phyloP scores from a whole-genome alignment of 2,329 filamentous ascomycete genomes.

The Leptographium radiaticola region DNA sequence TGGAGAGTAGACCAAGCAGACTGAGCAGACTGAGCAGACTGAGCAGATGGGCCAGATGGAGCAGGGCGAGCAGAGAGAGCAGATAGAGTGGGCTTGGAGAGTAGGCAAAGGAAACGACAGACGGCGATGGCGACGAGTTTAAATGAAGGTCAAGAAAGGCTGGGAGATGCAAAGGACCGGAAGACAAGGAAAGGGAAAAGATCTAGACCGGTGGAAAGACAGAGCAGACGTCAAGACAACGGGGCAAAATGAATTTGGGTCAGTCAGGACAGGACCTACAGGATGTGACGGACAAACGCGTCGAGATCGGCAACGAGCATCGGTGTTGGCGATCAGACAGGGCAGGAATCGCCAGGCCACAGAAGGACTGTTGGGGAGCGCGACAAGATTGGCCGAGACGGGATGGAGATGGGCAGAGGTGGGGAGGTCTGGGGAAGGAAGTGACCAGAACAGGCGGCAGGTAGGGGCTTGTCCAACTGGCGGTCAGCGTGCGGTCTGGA shows the following conservation, averaged over 20 bases:
- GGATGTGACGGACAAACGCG: too few relatives aligned
- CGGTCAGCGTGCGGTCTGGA: background rate
- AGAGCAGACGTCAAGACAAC: background rate
- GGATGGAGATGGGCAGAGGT: background rate
- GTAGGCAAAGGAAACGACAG: too few relatives aligned
- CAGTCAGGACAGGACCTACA: too few relatives aligned
- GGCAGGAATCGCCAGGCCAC: background rate
- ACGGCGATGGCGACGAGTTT: background rate
- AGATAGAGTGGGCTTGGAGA: too few relatives aligned
- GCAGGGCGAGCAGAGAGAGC: background rate
- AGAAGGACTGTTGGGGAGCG: background rate
- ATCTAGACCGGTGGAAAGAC: background rate
- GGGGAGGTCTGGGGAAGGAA: background rate
- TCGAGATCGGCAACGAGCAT: too few relatives aligned
- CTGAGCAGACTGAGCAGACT: background rate
- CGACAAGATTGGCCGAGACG: too few relatives aligned
- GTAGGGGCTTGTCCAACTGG: background rate
- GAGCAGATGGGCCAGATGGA: background rate
- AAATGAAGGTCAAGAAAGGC: background rate
- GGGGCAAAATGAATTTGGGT: background rate
- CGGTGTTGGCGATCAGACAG: too few relatives aligned
- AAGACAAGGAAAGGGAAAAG: background rate
- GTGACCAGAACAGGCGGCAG: background rate
- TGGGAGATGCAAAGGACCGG: background rate
- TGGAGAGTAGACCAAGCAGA: background rate